Conservation (phyloP, 169 alveolate species). For the Perkinsus marinus region DNA sequence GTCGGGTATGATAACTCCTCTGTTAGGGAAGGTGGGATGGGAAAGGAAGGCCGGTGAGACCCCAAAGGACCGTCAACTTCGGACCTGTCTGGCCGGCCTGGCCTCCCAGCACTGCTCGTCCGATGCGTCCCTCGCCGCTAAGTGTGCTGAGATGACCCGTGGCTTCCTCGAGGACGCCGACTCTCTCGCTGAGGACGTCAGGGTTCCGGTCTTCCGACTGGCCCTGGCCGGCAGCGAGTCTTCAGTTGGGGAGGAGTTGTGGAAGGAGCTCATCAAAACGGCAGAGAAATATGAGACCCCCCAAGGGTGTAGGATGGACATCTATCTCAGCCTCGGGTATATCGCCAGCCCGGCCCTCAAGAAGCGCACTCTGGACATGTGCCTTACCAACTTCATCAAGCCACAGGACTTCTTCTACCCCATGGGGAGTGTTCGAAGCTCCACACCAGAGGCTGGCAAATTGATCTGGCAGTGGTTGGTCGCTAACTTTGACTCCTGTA, state of each 20-base stretch:
- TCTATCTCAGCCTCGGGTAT: not conserved
- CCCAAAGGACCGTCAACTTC: not conserved
- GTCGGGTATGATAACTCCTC: not conserved
- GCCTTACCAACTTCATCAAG: not conserved
- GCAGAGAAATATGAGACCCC: not conserved
- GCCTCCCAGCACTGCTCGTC: not conserved
- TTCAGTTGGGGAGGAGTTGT: not conserved
- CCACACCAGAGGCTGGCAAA: not conserved
- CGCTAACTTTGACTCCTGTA: not conserved
- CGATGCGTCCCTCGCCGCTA: not conserved
- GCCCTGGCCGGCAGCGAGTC: not conserved
- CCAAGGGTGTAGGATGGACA: not conserved
- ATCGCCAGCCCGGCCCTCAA: not conserved
- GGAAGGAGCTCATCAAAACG: not conserved
- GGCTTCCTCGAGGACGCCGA: not conserved
- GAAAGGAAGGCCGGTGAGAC: not conserved
- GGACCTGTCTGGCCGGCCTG: not conserved
- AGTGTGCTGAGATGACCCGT: not conserved
- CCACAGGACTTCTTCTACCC: not conserved
- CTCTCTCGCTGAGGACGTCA: not conserved
- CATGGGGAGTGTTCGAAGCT: not conserved
- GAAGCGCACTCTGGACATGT: not conserved
- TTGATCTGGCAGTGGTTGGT: not conserved
- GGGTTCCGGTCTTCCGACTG: not conserved
- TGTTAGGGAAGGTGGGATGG: not conserved